A percentile compares a stretch with the other conserved stretches of the same genome.
Evolutionary conservation across 176 grass and related monocot species (phyloP).

Genomic region (Phyllostachys edulis): DNA sequence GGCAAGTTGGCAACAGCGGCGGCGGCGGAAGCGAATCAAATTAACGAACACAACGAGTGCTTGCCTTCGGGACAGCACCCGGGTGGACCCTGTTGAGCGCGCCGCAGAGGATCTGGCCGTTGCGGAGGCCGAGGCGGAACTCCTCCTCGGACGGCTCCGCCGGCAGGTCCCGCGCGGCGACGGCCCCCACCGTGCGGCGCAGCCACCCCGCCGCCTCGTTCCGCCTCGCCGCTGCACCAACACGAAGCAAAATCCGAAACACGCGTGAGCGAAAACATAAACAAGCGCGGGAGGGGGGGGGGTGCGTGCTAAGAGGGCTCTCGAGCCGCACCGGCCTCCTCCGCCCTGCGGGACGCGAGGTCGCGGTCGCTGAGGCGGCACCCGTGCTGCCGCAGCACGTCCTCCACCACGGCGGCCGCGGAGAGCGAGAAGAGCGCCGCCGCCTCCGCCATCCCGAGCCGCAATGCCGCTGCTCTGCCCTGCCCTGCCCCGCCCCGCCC

Average conservation of each 20-base stretch:
- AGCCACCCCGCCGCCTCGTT: constrained; percentile 94
- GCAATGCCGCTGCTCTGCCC: not conserved
- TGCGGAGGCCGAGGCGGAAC: constrained; percentile 84
- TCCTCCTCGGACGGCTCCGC: constrained; percentile 96
- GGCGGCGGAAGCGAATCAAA: constrained; percentile 6
- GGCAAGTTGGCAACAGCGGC: not conserved
- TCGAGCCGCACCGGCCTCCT: constrained; percentile 67
- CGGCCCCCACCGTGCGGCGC: constrained; percentile 75
- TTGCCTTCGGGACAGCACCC: constrained; percentile 83
- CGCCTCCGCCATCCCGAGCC: constrained; percentile 53
- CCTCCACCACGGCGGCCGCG: constrained; percentile 78
- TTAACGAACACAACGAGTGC: constrained; percentile 33
- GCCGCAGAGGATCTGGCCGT: constrained; percentile 94
- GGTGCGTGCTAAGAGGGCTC: no score
- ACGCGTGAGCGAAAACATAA: not conserved
- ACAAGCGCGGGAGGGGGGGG: not conserved
- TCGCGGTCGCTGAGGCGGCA: constrained; percentile 77
- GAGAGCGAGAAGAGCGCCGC: constrained; percentile 61
- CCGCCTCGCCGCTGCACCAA: constrained; percentile 69
- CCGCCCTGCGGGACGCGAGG: constrained; percentile 81
- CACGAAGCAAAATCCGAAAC: not conserved
- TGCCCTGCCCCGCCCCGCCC: not conserved
- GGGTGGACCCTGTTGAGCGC: constrained; percentile 94
- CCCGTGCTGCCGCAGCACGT: constrained; percentile 85
- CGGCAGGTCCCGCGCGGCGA: constrained; percentile 76